Conservation (phyloP, 73 alveolate genomes). For the Tetrahymena thermophila region DNA sequence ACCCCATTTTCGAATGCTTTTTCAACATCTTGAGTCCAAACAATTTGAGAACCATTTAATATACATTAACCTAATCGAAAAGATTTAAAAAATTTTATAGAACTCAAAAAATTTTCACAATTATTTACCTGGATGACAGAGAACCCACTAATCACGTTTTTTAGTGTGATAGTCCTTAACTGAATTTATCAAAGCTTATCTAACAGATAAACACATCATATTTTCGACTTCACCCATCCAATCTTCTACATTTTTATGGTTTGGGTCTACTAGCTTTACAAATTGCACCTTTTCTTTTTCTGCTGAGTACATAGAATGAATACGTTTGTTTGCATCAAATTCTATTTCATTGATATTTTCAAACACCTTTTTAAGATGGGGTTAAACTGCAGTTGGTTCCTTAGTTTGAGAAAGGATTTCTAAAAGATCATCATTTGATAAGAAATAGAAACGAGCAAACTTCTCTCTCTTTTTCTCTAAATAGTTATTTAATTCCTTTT, state of each 20-base stretch:
- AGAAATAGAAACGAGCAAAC: slow-evolving; percentile 96
- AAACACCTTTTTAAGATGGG: slow-evolving; percentile 83
- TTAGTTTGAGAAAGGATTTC: slow-evolving; percentile 94
- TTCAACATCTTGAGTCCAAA: slow-evolving; percentile 99
- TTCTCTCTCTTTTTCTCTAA: slow-evolving; percentile 92
- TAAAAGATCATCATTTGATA: slow-evolving; percentile 93
- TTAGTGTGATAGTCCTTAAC: slow-evolving; percentile 86
- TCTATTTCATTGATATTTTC: slow-evolving; percentile 88
- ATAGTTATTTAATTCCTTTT: slow-evolving; percentile 90
- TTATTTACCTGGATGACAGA: slow-evolving; percentile 81
- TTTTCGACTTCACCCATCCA: slow-evolving; percentile 99
- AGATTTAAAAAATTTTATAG: neutral
- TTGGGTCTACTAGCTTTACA: slow-evolving; percentile 87
- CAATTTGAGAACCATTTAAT: slow-evolving; percentile 94
- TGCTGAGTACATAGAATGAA: slow-evolving; percentile 67
- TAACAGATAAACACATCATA: slow-evolving; percentile 94
- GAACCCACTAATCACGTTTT: slow-evolving; percentile 97
- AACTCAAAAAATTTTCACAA: neutral
- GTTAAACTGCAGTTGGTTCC: slow-evolving; percentile 72
- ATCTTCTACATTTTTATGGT: slow-evolving; percentile 96
- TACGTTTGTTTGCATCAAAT: slow-evolving; percentile 73
- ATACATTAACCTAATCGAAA: slow-evolving; percentile 82
- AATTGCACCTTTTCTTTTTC: slow-evolving; percentile 74
- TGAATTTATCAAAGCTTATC: slow-evolving; percentile 69
- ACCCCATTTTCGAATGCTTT: slow-evolving; percentile 74